A percentile compares a stretch with the other conserved stretches of the same genome.
These are phyloP conservation scores for Graphiopsis chlorocephala DNA, from an alignment of 2,329 filamentous ascomycete genomes.

Conservation along the genomic window DNA sequence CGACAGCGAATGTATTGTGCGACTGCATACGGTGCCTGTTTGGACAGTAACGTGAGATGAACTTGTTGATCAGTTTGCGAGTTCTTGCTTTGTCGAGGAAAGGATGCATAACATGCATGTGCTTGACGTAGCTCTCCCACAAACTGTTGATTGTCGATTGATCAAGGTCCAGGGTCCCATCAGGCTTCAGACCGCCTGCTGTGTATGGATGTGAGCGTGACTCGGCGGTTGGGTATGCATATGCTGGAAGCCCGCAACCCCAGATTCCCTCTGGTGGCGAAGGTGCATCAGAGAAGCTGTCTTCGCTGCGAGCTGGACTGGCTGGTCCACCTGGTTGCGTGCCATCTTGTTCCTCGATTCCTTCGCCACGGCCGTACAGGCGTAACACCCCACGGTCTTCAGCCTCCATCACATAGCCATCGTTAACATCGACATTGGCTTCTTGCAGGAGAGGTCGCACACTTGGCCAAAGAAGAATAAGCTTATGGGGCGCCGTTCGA, in stretches of 20 bases:
- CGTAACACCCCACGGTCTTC: slow-evolving; percentile 37
- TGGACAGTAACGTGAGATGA: slow-evolving; percentile 49
- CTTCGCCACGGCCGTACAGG: slow-evolving; percentile 38
- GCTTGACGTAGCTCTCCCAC: slow-evolving; percentile 54
- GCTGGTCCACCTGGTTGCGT: slow-evolving; percentile 34
- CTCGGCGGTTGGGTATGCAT: slow-evolving; percentile 28
- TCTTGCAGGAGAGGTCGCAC: slow-evolving; percentile 36
- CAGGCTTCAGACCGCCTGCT: slow-evolving; percentile 50
- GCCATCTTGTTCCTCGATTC: slow-evolving; percentile 38
- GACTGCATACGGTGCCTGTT: slow-evolving; percentile 18
- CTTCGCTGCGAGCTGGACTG: slow-evolving; percentile 41
- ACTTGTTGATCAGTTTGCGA: slow-evolving; percentile 51
- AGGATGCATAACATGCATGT: slow-evolving; percentile 64
- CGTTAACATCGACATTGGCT: slow-evolving; percentile 27
- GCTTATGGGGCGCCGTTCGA: slow-evolving; percentile 81
- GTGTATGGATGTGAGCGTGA: slow-evolving; percentile 34
- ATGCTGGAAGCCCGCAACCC: slow-evolving; percentile 41
- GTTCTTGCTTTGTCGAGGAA: slow-evolving; percentile 57
- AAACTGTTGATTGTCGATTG: slow-evolving; percentile 49
- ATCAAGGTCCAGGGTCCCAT: slow-evolving; percentile 56
- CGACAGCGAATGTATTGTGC: slow-evolving; percentile 25
- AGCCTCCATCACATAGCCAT: slow-evolving; percentile 38
- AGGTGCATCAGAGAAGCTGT: slow-evolving; percentile 35
- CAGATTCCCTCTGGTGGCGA: slow-evolving; percentile 50
- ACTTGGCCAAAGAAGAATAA: slow-evolving; percentile 64